Base-by-base conservation (phyloP, 495 filamentous ascomycete genomes). In the Sporormia fimetaria region DNA sequence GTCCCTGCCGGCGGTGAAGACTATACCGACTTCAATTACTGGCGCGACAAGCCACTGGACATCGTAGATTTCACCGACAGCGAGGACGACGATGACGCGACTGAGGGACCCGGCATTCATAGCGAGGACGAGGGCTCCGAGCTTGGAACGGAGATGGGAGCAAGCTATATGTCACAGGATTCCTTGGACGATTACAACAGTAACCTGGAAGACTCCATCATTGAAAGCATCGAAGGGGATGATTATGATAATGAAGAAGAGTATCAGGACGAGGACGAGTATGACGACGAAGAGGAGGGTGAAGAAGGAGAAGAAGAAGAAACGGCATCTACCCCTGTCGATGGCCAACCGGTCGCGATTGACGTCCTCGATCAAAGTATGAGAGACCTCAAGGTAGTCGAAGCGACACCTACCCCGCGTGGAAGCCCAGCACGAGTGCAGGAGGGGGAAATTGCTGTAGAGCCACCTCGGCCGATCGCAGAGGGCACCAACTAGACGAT, bases 21-120 rank as follows among this genome's bases (percentile, higher is more conserved):
- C 4, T 65, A 53, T 29, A 65, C 63, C 4, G 63, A 65, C 28
- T 65, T 64, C 50, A 65, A 61, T 33, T 65, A 64, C 38, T 65
- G 63, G 63, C 47, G 63, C 4, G 56, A 63, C 10, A 23, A 33
- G 34, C 61, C 63, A 6, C 28, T 61, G 20, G 56, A 58, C 27
- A 10, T 61, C 6, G 61, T 49, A 20, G 60, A 65, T 14, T 63
- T 64, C 40, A 53, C 56, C 20, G 56, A 55, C 14, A 61, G 55
- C 32, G 61, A 51, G 28, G 65, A 59, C 17, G 60, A 58, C 8
- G 61, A 61, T 15, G 57, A 64, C 14, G 61, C 70, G 23, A 66
- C 67, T 3, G 62, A 67, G 10, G 60, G 54, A n/a, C 39, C 37
- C 11, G 55, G 53, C 22, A 33, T 57, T 9, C 14, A 28, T n/a